Evolutionary conservation across 371 early-diverging fungal genomes (phyloP).

Genomic region (Parasitella parasitica): DNA sequence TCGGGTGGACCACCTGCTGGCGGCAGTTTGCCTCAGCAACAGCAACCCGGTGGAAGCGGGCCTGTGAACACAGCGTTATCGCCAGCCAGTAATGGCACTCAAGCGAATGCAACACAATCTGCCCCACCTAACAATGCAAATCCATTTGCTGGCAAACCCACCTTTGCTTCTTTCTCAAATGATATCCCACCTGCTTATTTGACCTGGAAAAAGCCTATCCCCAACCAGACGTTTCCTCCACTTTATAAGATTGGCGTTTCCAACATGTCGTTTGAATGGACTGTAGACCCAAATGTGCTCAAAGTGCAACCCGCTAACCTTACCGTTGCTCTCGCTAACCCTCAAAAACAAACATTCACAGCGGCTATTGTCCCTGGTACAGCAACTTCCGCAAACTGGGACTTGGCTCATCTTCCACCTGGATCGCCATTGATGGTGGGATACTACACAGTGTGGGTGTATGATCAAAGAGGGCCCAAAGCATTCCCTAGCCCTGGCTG

Average conservation of each 20-base stretch:
- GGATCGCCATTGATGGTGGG: constrained; percentile 46
- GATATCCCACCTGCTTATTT: constrained; percentile 46
- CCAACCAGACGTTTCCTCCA: constrained; percentile 44
- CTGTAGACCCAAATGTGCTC: constrained; percentile 34
- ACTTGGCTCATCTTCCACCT: constrained; percentile 31
- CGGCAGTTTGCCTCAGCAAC: constrained; percentile 2
- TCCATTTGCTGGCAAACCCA: constrained; percentile 42
- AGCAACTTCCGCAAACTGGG: constrained; percentile 47
- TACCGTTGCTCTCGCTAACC: constrained; percentile 44
- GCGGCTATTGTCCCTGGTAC: constrained; percentile 41
- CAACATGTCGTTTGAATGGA: constrained; percentile 49
- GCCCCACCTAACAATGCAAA: constrained; percentile 25
- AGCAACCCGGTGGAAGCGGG: constrained; percentile 8
- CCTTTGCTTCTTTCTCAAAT: constrained; percentile 35
- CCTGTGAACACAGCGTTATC: constrained; percentile 10
- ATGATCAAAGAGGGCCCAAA: constrained; percentile 49
- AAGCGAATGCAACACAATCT: constrained; percentile 31
- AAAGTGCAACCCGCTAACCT: constrained; percentile 43
- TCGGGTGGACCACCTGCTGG: constrained; percentile 7
- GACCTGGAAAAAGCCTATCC: constrained; percentile 52
- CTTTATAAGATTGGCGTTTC: constrained; percentile 45
- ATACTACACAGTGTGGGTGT: constrained; percentile 46
- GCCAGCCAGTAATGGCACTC: constrained; percentile 21
- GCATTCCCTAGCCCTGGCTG: constrained; percentile 49
- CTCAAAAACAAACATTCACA: constrained; percentile 44